Evolutionary conservation across 2,329 filamentous ascomycete genomes (phyloP), one percentile per base, ranked within the genome.

Genomic region (Ascochyta clinopodiicola): DNA sequence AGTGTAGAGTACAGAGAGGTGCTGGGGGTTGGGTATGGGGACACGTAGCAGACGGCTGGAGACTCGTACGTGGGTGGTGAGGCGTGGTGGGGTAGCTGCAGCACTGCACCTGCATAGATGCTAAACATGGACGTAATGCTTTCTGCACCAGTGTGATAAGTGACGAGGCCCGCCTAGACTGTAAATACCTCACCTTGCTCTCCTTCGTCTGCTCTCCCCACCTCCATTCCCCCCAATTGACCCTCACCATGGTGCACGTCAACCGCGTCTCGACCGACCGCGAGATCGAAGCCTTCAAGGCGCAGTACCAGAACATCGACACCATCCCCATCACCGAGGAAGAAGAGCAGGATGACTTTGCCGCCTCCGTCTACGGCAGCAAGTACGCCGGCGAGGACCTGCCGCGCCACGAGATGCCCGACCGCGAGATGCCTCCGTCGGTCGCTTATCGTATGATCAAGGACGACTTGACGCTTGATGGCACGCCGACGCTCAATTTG

Each of bases 361-460:
- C 87, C 49, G 88, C 89, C 36, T 92, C 88, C 61, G 91, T 97
- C 68, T 98, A 97, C 73, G 94, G 93, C 71, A 93, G 90, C 60
- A 86, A 83, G 61, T 97, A 92, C 73, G 94, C 94, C 21, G 84
- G 85, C 29, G 81, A 89, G 71, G 91, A 96, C 69, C 82, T 98
- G 37, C 92, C 93, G 25, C 86, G 84, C 71, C 82, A 90, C 71
- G 89, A 92, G 79, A 97, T 98, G 86, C 92, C 94, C 1, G 71
- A 73, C 15, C 63, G 61, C 9, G 91, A 96, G 78, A 96, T 97
- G 93, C 94, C 94, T 39, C 87, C 86, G 66, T 90, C 96, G 64
- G 85, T 96, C 47, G 94, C 94, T n/a, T 96, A 97, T 77, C 88
- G 92, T 44, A 90, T 97, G 90, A 97, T 97, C 82, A 79, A 79